phyloP scores from a whole-genome alignment of 2,329 filamentous ascomycete species.

The Dryadomyces quercus-mongolicae region DNA sequence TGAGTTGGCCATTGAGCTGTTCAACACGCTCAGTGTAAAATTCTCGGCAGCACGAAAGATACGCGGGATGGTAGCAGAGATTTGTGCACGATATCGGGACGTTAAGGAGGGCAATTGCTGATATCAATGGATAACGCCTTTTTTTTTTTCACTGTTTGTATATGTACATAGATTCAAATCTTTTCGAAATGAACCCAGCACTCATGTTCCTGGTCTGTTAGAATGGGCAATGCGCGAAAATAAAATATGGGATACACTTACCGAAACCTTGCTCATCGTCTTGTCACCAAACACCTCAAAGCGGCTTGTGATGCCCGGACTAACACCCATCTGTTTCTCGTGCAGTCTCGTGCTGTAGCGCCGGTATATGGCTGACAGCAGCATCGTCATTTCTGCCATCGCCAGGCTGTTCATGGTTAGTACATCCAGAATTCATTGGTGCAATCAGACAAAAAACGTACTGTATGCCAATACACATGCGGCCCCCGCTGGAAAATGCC shows the following conservation, averaged over 20 bases:
- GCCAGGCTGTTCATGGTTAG: conserved; percentile 20
- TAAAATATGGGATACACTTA: neutral
- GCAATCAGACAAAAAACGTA: neutral
- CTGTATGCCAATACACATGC: conserved; percentile 49
- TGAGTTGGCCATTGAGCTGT: conserved; percentile 18
- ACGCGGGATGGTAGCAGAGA: conserved; percentile 15
- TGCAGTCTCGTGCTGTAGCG: conserved; percentile 24
- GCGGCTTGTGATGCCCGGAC: conserved; percentile 26
- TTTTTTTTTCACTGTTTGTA: no score
- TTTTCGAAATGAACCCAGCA: conserved; percentile 12
- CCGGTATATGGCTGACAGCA: conserved; percentile 31
- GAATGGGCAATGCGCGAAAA: neutral
- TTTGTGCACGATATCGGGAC: conserved; percentile 13
- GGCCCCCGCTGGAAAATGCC: conserved; percentile 56
- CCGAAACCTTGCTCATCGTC: conserved; percentile 1
- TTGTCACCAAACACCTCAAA: conserved; percentile 29
- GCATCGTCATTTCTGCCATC: conserved; percentile 36
- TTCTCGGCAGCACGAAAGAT: conserved; percentile 20
- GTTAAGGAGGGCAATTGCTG: conserved; percentile 1
- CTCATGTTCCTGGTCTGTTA: conserved; percentile 10
- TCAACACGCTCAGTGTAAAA: conserved; percentile 19
- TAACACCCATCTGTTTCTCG: conserved; percentile 14
- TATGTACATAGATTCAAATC: neutral
- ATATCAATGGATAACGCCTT: no score
- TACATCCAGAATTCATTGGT: neutral